Percentiles rank a stretch among this genome's conserved stretches.
These are phyloP conservation scores for Calonectria honghensis DNA, from an alignment of 2,329 filamentous ascomycete genomes.

Conservation along the genomic window DNA sequence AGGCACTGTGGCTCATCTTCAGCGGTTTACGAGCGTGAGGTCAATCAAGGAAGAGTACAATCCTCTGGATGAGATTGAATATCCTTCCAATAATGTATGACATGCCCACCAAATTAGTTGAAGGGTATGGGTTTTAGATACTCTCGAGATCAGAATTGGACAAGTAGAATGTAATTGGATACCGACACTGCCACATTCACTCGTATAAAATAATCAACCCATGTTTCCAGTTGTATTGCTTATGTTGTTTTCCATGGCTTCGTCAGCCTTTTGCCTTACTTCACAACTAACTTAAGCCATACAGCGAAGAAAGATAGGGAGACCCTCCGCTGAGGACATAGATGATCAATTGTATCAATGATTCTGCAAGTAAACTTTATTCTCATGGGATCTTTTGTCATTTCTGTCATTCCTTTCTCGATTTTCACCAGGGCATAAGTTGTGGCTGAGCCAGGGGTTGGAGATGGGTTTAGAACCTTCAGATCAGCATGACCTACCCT, in stretches of 20 bases:
- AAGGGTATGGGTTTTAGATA: not conserved
- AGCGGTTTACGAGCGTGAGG: constrained; percentile 3
- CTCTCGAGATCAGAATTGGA: not conserved
- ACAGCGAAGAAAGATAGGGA: too few relatives aligned
- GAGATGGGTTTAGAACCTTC: not conserved
- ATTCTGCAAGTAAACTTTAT: too few relatives aligned
- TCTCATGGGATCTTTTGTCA: too few relatives aligned
- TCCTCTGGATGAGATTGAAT: constrained; percentile 4
- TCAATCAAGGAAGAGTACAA: constrained; percentile 13
- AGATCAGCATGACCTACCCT: not conserved
- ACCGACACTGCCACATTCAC: not conserved
- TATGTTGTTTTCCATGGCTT: too few relatives aligned
- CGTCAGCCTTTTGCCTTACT: too few relatives aligned
- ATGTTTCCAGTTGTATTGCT: not conserved
- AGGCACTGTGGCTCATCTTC: constrained; percentile 9
- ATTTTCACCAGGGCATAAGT: too few relatives aligned
- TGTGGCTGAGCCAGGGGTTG: too few relatives aligned
- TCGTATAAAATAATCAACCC: not conserved
- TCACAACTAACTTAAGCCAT: too few relatives aligned
- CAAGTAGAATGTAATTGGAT: too few relatives aligned
- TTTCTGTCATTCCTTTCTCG: too few relatives aligned
- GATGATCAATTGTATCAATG: too few relatives aligned
- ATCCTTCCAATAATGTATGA: constrained; percentile 2
- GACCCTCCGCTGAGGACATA: too few relatives aligned
- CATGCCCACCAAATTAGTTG: not conserved